Base-by-base conservation (phyloP, 768 basidiomycete genomes). In the Russula sp. region DNA sequence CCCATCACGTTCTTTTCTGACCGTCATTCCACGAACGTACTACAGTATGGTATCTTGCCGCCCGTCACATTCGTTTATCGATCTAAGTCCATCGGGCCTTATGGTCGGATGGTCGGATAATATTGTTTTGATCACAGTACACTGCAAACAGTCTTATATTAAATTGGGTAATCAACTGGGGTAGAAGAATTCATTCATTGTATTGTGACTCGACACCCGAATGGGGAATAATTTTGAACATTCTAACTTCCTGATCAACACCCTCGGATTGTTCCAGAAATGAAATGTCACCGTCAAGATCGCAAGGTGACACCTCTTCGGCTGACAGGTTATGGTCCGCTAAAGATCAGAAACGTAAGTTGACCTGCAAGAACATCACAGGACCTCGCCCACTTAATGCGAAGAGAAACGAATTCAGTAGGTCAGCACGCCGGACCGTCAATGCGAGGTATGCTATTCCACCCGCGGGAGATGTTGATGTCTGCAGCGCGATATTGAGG, bases 371-470 rank as follows among this genome's bases (percentile, higher is more conserved):
- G 37, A 6, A 7, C 13, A 22, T 40, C 16, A 48, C 20, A 16
- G 31, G n/a, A n/a, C 16, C 13, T 57, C 34, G 39, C 65, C 42
- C 16, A 68, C 67, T 32, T 47, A 59, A 32, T 27, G 61, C 47
- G 9, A 44, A 18, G 18, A 68, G 40, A 44, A 68, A 68, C 40
- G 47, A 39, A 13, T 55, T 34, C 35, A 66, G 32, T 2, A 66
- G 39, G 34, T 63, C 65, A 13, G 52, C 45, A 48, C n/a, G 63
- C 34, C 67, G 61, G 32, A 68, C 52, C n/a, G 67, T 59, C 35
- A 68, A 18, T n/a, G 61, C 61, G 42, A 68, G 58, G 57, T 68
- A 66, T n/a, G 65, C 61, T 14, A 27, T 48, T 47, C 42, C 54
- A 50, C 49, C 34, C 13, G 16, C n/a, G 32, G 53, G 55, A 31